Conservation (phyloP, 2,329 filamentous ascomycete genomes). For the Fusarium sp. region DNA sequence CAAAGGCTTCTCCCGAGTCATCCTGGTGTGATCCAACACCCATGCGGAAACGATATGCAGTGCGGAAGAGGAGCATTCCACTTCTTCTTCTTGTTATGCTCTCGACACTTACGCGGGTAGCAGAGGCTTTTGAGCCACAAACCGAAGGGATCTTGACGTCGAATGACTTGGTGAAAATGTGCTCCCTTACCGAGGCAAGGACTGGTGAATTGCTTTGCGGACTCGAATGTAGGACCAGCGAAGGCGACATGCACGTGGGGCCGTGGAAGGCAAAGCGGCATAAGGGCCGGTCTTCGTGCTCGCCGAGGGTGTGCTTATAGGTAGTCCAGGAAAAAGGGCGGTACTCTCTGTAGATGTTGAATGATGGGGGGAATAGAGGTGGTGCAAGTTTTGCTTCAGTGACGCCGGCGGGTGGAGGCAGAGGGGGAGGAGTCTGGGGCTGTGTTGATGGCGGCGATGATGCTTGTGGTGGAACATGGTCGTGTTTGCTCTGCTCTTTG, state of each 20-base stretch:
- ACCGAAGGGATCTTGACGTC: conserved; percentile 40
- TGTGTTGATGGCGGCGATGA: conserved; percentile 4
- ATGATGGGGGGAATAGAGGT: conserved; percentile 40
- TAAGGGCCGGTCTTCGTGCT: conserved; percentile 40
- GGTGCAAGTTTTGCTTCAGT: conserved; percentile 16
- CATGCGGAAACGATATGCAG: conserved; percentile 35
- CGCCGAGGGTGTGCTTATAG: conserved; percentile 30
- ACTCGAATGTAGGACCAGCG: conserved; percentile 45
- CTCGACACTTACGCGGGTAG: neutral
- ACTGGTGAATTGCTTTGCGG: conserved; percentile 31
- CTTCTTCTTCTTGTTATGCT: conserved; percentile 16
- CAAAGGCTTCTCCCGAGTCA: conserved; percentile 41
- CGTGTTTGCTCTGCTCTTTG: conserved; percentile 19
- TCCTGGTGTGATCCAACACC: conserved; percentile 36
- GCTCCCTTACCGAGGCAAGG: conserved; percentile 39
- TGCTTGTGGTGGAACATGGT: neutral
- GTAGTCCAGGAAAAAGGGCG: neutral
- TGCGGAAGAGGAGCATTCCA: conserved; percentile 24
- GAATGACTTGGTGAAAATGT: conserved; percentile 30
- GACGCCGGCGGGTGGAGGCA: conserved; percentile 4
- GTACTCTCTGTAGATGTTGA: conserved; percentile 40
- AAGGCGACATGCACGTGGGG: conserved; percentile 2
- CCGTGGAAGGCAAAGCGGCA: conserved; percentile 37
- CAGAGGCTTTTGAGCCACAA: conserved; percentile 26
- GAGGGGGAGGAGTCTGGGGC: neutral